Conservation (phyloP, 2,329 filamentous ascomycete species). For the Didymella glomerata region DNA sequence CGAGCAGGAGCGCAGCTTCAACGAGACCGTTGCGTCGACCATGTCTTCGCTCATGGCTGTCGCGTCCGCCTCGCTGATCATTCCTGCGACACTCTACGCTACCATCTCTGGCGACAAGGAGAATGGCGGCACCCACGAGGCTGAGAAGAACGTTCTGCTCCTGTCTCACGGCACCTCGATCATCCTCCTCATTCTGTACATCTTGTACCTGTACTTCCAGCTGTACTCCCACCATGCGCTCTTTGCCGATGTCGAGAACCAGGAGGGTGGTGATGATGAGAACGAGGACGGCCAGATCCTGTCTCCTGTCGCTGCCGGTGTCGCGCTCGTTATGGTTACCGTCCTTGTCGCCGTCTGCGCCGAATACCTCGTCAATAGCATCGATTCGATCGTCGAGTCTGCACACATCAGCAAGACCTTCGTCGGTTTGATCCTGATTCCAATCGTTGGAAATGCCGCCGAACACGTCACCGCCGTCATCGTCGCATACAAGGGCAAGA, state of each 20-base stretch:
- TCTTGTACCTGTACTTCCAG: constrained; percentile 64
- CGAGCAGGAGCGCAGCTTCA: constrained; percentile 64
- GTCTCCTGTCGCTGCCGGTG: constrained; percentile 55
- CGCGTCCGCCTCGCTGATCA: constrained; percentile 62
- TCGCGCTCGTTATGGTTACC: constrained; percentile 59
- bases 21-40: constrained; percentile 79
- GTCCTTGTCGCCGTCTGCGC: constrained; percentile 61
- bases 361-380: constrained; percentile 63
- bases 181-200: constrained; percentile 62
- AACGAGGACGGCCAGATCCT: constrained; percentile 53
- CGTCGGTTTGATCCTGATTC: constrained; percentile 64
- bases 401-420: constrained; percentile 64
- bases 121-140: constrained; percentile 45
- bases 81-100: constrained; percentile 62
- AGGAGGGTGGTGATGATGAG: constrained; percentile 44
- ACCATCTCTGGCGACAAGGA: constrained; percentile 53
- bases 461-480: constrained; percentile 65
- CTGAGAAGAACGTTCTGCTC: constrained; percentile 58
- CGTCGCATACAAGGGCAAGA: constrained; percentile 65
- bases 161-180: constrained; percentile 63
- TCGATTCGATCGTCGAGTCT: constrained; percentile 62
- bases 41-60: constrained; percentile 70
- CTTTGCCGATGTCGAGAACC: constrained; percentile 54
- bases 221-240: constrained; percentile 60
- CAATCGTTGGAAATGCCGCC: constrained; percentile 66